Conservation (phyloP, 345 rosid genomes). For the Sapria himalayana region DNA sequence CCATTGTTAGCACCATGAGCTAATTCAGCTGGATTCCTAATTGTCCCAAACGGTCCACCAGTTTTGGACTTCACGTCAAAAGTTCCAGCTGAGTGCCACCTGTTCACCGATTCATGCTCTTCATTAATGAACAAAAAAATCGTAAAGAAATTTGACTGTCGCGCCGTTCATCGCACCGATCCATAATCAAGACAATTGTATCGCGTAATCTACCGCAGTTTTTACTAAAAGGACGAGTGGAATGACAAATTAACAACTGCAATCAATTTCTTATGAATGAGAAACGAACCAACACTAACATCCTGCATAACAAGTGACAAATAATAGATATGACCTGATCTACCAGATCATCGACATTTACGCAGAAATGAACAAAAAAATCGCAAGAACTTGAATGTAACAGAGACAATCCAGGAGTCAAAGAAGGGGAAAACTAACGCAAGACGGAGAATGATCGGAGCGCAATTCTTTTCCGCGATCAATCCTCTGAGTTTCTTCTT, state of each 20-base stretch:
- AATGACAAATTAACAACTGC: too few relatives aligned
- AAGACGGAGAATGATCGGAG: slow-evolving; percentile 82
- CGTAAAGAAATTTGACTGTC: too few relatives aligned
- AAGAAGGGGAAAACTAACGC: slow-evolving; percentile 28
- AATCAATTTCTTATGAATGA: too few relatives aligned
- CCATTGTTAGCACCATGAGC: slow-evolving; percentile 80
- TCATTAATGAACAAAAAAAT: too few relatives aligned
- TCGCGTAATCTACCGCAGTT: neutral
- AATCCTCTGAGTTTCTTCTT: slow-evolving; percentile 72
- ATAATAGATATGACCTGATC: too few relatives aligned
- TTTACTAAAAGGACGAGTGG: too few relatives aligned
- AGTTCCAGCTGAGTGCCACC: slow-evolving; percentile 99
- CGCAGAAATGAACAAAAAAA: neutral
- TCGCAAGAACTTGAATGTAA: too few relatives aligned
- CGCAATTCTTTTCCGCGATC: slow-evolving; percentile 82
- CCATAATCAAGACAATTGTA: neutral
- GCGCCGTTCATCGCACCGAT: too few relatives aligned
- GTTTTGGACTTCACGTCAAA: slow-evolving; percentile 57
- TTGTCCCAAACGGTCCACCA: slow-evolving; percentile 92
- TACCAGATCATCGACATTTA: neutral
- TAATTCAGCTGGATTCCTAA: slow-evolving; percentile 40
- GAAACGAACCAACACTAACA: too few relatives aligned
- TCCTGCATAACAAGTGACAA: too few relatives aligned
- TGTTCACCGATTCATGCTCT: too few relatives aligned
- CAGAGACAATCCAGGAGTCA: neutral